Evolutionary conservation across 805 yeast genomes (phyloP), one percentile per base, ranked within the genome.

Genomic region (Candida qinlingensis): DNA sequence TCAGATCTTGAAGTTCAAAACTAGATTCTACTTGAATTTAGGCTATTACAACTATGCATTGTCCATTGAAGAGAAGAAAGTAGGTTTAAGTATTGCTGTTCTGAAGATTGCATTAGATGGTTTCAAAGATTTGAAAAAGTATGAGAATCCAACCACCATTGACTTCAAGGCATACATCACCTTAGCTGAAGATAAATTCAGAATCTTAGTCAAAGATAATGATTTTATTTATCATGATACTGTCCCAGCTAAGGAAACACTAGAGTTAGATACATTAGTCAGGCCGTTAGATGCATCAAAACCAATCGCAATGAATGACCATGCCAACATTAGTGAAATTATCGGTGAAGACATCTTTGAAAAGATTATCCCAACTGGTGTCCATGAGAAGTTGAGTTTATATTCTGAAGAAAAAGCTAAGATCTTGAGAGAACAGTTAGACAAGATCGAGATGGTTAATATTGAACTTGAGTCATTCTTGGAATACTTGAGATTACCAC

Each of bases 381-480:
- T 92, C 19, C 96, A 90, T 61, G 96, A 92, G 66, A 81, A 86
- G 57, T 79, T 88, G 46, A 87, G 96, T 53, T 72, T 83, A 53
- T 94, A 94, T 63, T 85, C 96, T 0, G 99, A 92, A 62, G 90
- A 87, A 62, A 86, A 88, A 64, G 92, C 96, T 0, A 81, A 77
- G 53, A 67, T 87, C 36, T 66, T 89, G 41, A 76, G 98, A 58
- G 74, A 71, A 39, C 90, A 88, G 59, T 74, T 82, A 41, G 97
- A 91, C 51, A 75, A 75, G 51, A 76, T 81, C 26, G 91, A 87
- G 48, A 76, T 90, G 8, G 85, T 96, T 0, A 80, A 88, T 58
- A 86, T 87, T 63, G 94, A 91, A 60, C 74, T 85, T 42, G 66
- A 74, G 2, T 87, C 96, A 1, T 87, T 87, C 8, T 73, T 90